Conservation (phyloP, 2,329 filamentous ascomycete genomes). For the Alternaria sp. region DNA sequence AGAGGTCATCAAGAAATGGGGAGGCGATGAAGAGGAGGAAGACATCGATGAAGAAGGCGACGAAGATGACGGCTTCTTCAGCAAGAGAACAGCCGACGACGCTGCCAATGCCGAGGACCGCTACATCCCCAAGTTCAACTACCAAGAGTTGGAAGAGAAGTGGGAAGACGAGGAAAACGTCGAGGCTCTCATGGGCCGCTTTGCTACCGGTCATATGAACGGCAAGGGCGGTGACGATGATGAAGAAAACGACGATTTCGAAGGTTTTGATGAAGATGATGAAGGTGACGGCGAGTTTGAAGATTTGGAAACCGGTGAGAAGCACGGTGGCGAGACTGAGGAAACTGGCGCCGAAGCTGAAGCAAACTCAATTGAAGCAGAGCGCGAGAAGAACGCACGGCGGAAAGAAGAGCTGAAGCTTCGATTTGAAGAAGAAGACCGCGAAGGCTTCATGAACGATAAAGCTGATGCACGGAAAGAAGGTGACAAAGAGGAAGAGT, state of each 20-base stretch:
- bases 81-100: constrained; percentile 61
- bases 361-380: constrained; percentile 74
- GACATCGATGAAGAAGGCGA: constrained; percentile 65
- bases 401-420: constrained; percentile 94
- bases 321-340: constrained; percentile 55
- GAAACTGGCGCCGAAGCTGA: constrained; percentile 54
- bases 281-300: constrained; percentile 83
- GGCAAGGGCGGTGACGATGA: constrained; percentile 45
- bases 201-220: constrained; percentile 73
- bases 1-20: constrained; percentile 82
- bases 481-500: constrained; percentile 74
- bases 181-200: constrained; percentile 75
- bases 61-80: constrained; percentile 71
- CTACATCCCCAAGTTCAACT: constrained; percentile 79
- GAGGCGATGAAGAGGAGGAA: constrained; percentile 67
- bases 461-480: constrained; percentile 79
- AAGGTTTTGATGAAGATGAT: constrained; percentile 66
- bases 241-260: constrained; percentile 63
- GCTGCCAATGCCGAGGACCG: constrained; percentile 72
- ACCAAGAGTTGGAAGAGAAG: constrained; percentile 80
- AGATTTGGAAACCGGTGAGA: constrained; percentile 82
- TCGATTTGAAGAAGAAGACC: constrained; percentile 95
- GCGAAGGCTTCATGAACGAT: constrained; percentile 93
- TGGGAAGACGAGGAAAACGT: constrained; percentile 85
- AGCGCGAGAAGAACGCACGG: constrained; percentile 88